Evolutionary conservation across 2,329 filamentous ascomycete genomes (phyloP), one percentile per base, ranked within the genome.

Genomic region (Penicillium sclerotigenum): DNA sequence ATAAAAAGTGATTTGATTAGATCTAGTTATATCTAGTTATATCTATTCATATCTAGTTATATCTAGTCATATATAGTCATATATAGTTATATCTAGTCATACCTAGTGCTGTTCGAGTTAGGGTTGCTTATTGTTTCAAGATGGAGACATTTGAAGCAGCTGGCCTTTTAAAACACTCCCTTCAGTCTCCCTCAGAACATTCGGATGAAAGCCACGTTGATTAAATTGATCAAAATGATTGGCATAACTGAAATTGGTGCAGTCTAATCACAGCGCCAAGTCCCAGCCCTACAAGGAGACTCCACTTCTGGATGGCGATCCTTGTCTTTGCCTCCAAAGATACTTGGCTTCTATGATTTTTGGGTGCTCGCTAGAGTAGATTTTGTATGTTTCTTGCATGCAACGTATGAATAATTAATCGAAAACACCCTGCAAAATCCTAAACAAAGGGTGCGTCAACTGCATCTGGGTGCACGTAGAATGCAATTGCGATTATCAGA

Each of bases 401-500:
- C 24, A n/a, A 46, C 16, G 5, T 11, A 16, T 46, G 10, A n/a
- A 34, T 24, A 24, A 24, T 11, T 24, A 22, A 29, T 51, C 2
- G 6, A n/a, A 10, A 9, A 24, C 4, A 16, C 20, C 9, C 26
- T 36, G 13, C 11, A 31, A 1, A 8, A 42, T 34, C 4, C 14
- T 34, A 43, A 20, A 55, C 33, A 4, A 49, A 38, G 8, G 40
- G 41, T 20, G 36, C 54, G 18, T 29, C 49, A 5, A 47, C 34
- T 26, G 57, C 37, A 28, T 61, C 60, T 33, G 60, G 60, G 24
- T 62, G 60, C 14, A 62, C 57, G 16, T 57, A 62, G 22, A 61
- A 62, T 13, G 60, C 60, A 34, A 62, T 62, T 14, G 60, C 60
- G 22, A 62, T 61, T 24, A 62, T 62, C 14, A 62, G 34, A 42